Evolutionary conservation across 106 monocot genomes (phyloP).

Genomic region (Acanthochlamys bracteata): DNA sequence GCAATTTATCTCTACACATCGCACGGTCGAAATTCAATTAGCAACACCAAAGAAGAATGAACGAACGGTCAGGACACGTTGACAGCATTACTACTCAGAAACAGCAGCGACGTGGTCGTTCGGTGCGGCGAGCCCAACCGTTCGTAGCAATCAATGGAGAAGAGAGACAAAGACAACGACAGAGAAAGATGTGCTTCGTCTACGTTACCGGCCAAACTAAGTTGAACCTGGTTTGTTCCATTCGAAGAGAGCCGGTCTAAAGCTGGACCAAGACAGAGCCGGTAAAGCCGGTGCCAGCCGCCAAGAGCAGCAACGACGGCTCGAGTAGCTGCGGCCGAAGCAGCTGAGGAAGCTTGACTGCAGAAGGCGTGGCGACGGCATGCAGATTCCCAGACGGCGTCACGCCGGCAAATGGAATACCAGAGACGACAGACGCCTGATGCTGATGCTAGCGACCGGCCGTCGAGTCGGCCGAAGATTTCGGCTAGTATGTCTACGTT

Average conservation of each 20-base stretch:
- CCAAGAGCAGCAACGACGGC: slow-evolving; percentile 40
- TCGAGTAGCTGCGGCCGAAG: neutral
- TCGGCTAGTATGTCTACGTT: slow-evolving; percentile 58
- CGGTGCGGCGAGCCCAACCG: slow-evolving; percentile 19
- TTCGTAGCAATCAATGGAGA: slow-evolving; percentile 58
- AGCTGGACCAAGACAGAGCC: slow-evolving; percentile 33
- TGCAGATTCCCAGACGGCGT: slow-evolving; percentile 54
- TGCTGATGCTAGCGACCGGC: slow-evolving; percentile 46
- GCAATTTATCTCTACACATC: neutral
- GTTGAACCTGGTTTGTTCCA: neutral
- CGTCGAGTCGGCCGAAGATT: slow-evolving; percentile 49
- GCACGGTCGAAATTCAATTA: neutral
- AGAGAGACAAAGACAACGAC: slow-evolving; percentile 38
- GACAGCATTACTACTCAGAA: slow-evolving; percentile 30
- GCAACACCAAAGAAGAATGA: neutral
- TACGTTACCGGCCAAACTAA: neutral
- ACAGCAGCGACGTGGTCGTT: slow-evolving; percentile 25
- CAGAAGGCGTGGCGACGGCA: slow-evolving; percentile 19
- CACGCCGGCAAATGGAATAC: slow-evolving; percentile 21
- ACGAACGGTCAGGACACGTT: slow-evolving; percentile 14
- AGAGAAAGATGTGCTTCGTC: slow-evolving; percentile 12
- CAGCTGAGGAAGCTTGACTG: neutral
- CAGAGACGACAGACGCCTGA: slow-evolving; percentile 62
- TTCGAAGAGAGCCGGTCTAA: slow-evolving; percentile 19
- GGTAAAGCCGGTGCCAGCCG: slow-evolving; percentile 41